Conservation (phyloP, 2,329 filamentous ascomycete genomes). For the Aspergillus caelatus region DNA sequence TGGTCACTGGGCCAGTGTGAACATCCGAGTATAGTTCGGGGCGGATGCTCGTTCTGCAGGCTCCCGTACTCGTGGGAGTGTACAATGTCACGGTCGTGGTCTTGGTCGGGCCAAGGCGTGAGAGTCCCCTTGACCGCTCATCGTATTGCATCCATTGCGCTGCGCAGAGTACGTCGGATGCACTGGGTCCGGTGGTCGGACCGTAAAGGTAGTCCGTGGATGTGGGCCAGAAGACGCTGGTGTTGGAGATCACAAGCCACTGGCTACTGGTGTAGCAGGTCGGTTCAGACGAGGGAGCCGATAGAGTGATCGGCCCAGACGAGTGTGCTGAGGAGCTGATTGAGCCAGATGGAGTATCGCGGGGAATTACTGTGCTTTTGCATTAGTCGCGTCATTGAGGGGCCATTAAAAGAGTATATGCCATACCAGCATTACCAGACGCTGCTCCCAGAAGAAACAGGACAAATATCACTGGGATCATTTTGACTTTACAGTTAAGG, state of each 20-base stretch:
- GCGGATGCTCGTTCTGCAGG: conserved; percentile 17
- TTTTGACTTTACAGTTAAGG: neutral
- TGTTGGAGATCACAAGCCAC: conserved; percentile 23
- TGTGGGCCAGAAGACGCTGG: conserved; percentile 28
- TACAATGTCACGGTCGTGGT: conserved; percentile 13
- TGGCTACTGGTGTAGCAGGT: conserved; percentile 32
- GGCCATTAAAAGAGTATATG: neutral
- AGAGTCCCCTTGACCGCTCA: conserved; percentile 15
- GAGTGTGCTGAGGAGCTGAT: neutral
- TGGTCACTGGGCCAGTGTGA: conserved; percentile 25
- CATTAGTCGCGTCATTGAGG: neutral
- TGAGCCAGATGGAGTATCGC: neutral
- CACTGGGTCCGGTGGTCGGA: conserved; percentile 23
- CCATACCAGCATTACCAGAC: neutral
- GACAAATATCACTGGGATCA: neutral
- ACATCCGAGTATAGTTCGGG: conserved; percentile 17
- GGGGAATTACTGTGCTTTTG: neutral
- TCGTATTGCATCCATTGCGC: conserved; percentile 23
- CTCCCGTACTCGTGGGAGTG: conserved; percentile 22
- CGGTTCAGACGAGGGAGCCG: neutral
- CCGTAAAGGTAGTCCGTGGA: conserved; percentile 28
- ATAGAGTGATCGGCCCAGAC: neutral
- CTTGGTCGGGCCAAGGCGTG: conserved; percentile 20
- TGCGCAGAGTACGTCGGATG: conserved; percentile 23
- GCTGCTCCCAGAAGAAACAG: neutral